Evolutionary conservation across 2,329 filamentous ascomycete genomes (phyloP).

Genomic region (Pseudocercospora musae): DNA sequence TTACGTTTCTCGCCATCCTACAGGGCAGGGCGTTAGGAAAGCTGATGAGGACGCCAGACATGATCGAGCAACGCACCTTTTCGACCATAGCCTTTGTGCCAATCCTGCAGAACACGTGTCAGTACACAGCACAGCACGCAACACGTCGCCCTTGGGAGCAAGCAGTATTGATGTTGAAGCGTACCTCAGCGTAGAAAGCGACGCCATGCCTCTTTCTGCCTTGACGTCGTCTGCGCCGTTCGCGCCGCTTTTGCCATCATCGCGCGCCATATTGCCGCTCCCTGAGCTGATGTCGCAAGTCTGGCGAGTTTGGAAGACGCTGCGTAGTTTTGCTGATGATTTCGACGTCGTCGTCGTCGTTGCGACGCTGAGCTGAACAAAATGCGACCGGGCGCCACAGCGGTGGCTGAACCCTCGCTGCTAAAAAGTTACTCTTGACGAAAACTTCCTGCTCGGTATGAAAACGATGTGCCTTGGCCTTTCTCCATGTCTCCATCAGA

Average conservation of each 20-base stretch:
- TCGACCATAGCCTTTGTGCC: conserved; percentile 66
- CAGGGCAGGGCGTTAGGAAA: conserved; percentile 1
- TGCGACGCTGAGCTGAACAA: conserved; percentile 8
- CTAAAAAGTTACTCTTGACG: conserved; percentile 5
- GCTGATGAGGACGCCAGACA: background rate
- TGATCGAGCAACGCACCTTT: conserved; percentile 52
- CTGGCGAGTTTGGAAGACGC: conserved; percentile 4
- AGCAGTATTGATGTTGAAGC: conserved; percentile 27
- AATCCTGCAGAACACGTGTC: conserved; percentile 48
- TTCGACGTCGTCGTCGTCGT: conserved; percentile 14
- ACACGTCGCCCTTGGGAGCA: background rate
- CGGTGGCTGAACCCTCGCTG: background rate
- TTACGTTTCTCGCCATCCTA: conserved; percentile 79
- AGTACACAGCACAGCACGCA: conserved; percentile 10
- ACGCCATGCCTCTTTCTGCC: conserved; percentile 76
- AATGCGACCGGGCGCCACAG: conserved; percentile 17
- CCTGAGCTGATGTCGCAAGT: background rate
- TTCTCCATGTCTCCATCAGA: conserved; percentile 37
- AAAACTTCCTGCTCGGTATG: background rate
- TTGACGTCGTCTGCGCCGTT: conserved; percentile 39
- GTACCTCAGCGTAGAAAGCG: conserved; percentile 76
- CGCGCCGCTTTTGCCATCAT: conserved; percentile 38
- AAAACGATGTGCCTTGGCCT: background rate
- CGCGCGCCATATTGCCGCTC: conserved; percentile 52
- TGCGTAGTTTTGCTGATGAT: conserved; percentile 9